Base-by-base conservation (phyloP, 495 filamentous ascomycete genomes). In the Lepidopterella palustris region DNA sequence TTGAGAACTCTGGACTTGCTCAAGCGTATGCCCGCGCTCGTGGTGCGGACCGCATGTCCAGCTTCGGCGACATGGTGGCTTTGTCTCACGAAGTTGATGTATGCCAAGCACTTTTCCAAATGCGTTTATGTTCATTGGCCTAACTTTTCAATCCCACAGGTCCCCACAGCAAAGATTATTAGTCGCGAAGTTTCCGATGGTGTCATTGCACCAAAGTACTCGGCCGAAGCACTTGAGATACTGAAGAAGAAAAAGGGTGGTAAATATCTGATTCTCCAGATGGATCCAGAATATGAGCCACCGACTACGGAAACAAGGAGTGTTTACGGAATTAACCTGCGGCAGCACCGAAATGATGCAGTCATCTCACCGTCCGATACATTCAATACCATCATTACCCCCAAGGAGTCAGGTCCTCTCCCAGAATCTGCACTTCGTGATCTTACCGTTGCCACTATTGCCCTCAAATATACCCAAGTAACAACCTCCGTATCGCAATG, bases 211-310 rank as follows among this genome's bases (percentile, higher is more conserved):
- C 88, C 93, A 28, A 84, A 83, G 26, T 98, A 95, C 72, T 80
- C 86, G 52, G 80, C 82, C 47, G 90, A 86, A 57, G 93, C 93
- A 0, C 82, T 97, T 3, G 88, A 87, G 65, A 93, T 98, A 63
- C 80, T 98, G 60, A 88, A 84, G 76, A 96, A 96, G 82, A 98
- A 98, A 83, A 98, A 98, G 79, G 92, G 88, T 45, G 93, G 95
- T 68, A 92, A 89, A 71, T 98, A 97, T 79, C 84, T 97, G 28
- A 85, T 98, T 47, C 87, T 98, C 23, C 84, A 97, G 78, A 96
- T 98, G 75, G 90, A 98, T 65, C 85, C 87, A 52, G 79, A 85
- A 58, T 97, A 92, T 73, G 84, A 84, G 63, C 95, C 93, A 29
- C 73, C 82, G 25, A 57, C 78, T 39, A 85, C 81, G 58, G 93